Conservation (phyloP, 257 asterid genomes). For the Leonotis leonurus region DNA sequence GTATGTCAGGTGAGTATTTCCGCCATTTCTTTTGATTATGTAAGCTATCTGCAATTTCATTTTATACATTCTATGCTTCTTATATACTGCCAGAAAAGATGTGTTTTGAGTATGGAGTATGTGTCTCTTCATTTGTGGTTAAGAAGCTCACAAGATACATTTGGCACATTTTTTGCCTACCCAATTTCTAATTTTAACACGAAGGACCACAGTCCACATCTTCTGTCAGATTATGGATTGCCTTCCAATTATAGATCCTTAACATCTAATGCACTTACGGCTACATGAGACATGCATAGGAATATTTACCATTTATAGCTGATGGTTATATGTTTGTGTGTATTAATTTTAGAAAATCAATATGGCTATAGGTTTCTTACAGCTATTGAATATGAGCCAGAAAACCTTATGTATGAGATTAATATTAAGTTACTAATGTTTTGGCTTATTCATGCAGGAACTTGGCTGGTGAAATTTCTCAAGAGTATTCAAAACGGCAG, state of each 20-base stretch:
- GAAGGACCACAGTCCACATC: neutral
- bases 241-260: neutral
- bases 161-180: neutral
- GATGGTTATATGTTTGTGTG: neutral
- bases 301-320: neutral
- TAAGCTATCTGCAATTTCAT: neutral
- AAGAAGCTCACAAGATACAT: neutral
- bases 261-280: no score
- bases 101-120: neutral
- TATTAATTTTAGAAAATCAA: neutral
- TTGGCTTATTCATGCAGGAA: slow-evolving; percentile 50
- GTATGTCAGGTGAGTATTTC: slow-evolving; percentile 69
- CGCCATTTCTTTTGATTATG: neutral
- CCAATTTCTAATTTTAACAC: neutral
- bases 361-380: neutral
- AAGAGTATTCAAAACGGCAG: slow-evolving; percentile 77
- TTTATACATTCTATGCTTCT: no score
- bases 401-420: no score
- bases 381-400: no score
- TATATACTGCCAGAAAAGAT: neutral
- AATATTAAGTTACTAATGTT: neutral
- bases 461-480: slow-evolving; percentile 89
- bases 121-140: neutral
- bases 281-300: neutral
- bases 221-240: neutral